Evolutionary conservation across 1,139 yeast species (phyloP).

Genomic region (Lodderomyces pseudojiufengensis): DNA sequence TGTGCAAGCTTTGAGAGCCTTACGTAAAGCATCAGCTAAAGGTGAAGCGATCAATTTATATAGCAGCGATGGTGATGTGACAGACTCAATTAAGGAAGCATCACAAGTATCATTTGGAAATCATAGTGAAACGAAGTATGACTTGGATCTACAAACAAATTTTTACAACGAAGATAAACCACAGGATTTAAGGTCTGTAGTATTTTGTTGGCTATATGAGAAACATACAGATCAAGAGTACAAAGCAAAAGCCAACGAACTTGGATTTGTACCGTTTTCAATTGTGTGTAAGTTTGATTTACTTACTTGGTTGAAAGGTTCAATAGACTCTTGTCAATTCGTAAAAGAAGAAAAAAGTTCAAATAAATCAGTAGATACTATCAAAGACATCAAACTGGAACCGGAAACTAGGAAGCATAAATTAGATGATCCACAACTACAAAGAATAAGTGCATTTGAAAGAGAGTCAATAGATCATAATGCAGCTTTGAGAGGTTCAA

Average conservation of each 20-base stretch:
- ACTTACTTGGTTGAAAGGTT: slow-evolving; percentile 74
- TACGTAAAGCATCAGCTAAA: slow-evolving; percentile 24
- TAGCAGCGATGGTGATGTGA: slow-evolving; percentile 16
- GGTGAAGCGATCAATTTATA: slow-evolving; percentile 24
- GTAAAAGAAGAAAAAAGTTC: slow-evolving; percentile 24
- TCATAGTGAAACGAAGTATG: slow-evolving; percentile 16
- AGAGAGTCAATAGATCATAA: slow-evolving; percentile 73
- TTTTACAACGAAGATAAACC: slow-evolving; percentile 52
- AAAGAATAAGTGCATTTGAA: slow-evolving; percentile 55
- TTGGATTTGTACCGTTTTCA: slow-evolving; percentile 66
- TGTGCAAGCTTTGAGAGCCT: slow-evolving; percentile 13
- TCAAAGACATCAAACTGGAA: slow-evolving; percentile 8
- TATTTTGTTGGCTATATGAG: slow-evolving; percentile 77
- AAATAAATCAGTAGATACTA: neutral
- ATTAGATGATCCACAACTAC: slow-evolving; percentile 53
- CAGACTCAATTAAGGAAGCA: slow-evolving; percentile 33
- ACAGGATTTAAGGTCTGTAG: slow-evolving; percentile 58
- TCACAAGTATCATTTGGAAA: slow-evolving; percentile 31
- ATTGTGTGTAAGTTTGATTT: slow-evolving; percentile 86
- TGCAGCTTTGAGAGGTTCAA: slow-evolving; percentile 73
- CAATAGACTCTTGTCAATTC: slow-evolving; percentile 54
- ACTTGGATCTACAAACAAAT: slow-evolving; percentile 49
- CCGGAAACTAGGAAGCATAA: slow-evolving; percentile 20
- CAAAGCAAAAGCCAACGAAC: slow-evolving; percentile 64
- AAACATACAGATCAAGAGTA: slow-evolving; percentile 82